Evolutionary conservation across 352 stramenopile species (phyloP).

Genomic region (Globisporangium perplexum): DNA sequence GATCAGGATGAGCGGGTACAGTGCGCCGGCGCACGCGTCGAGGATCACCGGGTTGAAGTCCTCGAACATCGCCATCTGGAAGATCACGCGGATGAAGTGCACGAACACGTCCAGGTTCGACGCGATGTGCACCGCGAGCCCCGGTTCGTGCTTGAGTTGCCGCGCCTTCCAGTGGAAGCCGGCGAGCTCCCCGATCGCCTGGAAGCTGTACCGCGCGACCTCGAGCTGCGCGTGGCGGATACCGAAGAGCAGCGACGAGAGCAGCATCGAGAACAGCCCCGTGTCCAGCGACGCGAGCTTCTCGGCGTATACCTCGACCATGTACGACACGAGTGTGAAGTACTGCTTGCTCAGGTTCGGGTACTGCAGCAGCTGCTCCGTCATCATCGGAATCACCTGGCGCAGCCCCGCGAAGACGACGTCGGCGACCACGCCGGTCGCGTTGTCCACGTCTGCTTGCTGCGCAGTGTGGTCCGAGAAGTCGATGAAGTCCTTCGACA

Average conservation of each 20-base stretch:
- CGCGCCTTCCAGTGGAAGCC: conserved; percentile 62
- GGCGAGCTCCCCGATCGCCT: conserved; percentile 70
- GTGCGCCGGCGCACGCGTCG: conserved; percentile 54
- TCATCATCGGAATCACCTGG: conserved; percentile 88
- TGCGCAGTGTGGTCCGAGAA: conserved; percentile 73
- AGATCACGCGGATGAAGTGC: conserved; percentile 69
- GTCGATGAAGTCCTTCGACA: conserved; percentile 83
- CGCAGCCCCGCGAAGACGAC: conserved; percentile 87
- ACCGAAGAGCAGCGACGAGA: conserved; percentile 69
- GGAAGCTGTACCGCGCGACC: conserved; percentile 77
- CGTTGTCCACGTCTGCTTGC: conserved; percentile 43
- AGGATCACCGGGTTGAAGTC: conserved; percentile 72
- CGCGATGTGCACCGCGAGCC: conserved; percentile 38
- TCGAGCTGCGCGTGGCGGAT: conserved; percentile 72
- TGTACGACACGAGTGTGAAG: conserved; percentile 84
- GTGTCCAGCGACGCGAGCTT: conserved; percentile 62
- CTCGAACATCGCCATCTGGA: conserved; percentile 77
- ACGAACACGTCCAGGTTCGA: conserved; percentile 61
- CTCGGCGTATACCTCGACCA: conserved; percentile 83
- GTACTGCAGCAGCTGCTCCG: conserved; percentile 82
- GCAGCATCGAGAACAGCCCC: conserved; percentile 65
- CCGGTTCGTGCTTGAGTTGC: conserved; percentile 36
- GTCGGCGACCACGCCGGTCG: conserved; percentile 69
- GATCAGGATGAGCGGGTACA: conserved; percentile 82
- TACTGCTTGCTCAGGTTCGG: conserved; percentile 84